Percentiles rank a stretch among this genome's conserved stretches.
phyloP scores from a whole-genome alignment of 306 rosid genomes.

The Vigna angularis region DNA sequence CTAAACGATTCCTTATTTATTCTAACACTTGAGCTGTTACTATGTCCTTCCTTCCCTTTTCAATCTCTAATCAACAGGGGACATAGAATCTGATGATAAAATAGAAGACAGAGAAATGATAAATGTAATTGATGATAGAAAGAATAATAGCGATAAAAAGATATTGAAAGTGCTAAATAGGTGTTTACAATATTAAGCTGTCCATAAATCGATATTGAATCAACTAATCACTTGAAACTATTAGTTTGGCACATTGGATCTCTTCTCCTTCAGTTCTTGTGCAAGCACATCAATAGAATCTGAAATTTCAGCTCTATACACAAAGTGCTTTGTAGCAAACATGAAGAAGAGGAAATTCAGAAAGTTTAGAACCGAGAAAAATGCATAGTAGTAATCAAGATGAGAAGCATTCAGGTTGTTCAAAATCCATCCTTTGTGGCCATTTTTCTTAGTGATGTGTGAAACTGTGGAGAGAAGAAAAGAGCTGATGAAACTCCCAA shows the following conservation, averaged over 20 bases:
- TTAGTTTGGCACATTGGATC: not conserved
- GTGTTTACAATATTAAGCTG: not conserved
- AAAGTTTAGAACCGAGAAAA: conserved; percentile 51
- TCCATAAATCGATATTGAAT: not conserved
- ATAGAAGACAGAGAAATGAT: not conserved
- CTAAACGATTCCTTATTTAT: not conserved
- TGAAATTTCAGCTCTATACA: conserved; percentile 73
- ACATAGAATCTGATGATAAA: not conserved
- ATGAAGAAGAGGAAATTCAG: conserved; percentile 66
- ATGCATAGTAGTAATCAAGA: conserved; percentile 64
- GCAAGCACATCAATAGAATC: conserved; percentile 59
- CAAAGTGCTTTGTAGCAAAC: conserved; percentile 53
- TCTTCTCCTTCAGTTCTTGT: conserved; percentile 54
- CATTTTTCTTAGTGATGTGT: conserved; percentile 46
- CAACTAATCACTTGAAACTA: conserved; percentile 7
- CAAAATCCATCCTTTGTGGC: conserved; percentile 67
- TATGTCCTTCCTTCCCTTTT: not conserved
- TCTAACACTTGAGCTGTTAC: not conserved
- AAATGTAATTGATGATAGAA: not conserved
- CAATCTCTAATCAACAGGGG: not conserved
- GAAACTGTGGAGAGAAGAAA: conserved; percentile 63
- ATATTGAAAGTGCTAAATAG: not conserved
- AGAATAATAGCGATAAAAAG: not conserved
- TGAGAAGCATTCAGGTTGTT: conserved; percentile 70
- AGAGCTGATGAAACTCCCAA: conserved; percentile 70